These are phyloP conservation scores for Colletotrichum incanum DNA, from an alignment of 2,329 filamentous ascomycete genomes.

Conservation along the genomic window DNA sequence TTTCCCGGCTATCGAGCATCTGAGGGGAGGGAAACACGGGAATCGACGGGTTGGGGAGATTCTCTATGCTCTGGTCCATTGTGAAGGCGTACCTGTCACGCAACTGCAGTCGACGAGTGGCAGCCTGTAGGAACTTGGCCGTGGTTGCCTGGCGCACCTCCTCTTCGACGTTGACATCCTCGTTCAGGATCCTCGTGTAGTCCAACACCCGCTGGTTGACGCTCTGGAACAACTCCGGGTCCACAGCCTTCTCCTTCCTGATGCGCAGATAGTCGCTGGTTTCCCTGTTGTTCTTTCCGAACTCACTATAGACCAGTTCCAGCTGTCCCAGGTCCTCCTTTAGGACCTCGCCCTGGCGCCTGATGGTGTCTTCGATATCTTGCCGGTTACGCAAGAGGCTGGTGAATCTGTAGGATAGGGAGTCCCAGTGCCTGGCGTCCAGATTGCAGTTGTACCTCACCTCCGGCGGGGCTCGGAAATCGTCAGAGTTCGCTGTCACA, in stretches of 20 bases:
- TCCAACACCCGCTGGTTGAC: not conserved
- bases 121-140: not conserved
- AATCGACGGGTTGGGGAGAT: not conserved
- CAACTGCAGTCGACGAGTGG: not conserved
- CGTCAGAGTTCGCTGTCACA: not conserved
- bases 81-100: not conserved
- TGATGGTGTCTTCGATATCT: not conserved
- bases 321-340: not conserved
- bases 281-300: not conserved
- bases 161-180: not conserved
- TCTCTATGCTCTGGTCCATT: not conserved
- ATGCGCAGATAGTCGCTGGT: not conserved
- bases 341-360: not conserved
- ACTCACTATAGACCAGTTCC: not conserved
- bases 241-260: not conserved
- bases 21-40: not conserved
- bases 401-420: not conserved
- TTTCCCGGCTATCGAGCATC: not conserved
- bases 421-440: not conserved
- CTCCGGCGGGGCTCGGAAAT: not conserved
- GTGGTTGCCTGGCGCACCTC: not conserved
- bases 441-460: not conserved
- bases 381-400: not conserved
- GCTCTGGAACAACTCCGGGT: not conserved
- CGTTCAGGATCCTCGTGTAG: not conserved